Evolutionary conservation across 768 basidiomycete species (phyloP).

Genomic region (Lactifluus piperatus): DNA sequence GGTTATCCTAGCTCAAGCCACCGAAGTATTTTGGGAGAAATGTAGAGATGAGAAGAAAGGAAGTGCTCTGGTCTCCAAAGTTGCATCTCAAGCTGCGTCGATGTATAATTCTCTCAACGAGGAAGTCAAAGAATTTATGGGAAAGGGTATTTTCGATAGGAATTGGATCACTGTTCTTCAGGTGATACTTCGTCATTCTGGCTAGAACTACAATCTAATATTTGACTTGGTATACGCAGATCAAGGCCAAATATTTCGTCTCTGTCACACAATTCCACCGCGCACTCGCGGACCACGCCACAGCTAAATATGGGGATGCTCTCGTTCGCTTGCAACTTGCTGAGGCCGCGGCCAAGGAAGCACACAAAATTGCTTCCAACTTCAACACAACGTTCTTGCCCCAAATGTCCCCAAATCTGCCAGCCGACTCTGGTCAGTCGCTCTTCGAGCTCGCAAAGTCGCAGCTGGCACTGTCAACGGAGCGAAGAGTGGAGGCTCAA

Average conservation of each 20-base stretch:
- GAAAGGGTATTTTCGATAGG: slow-evolving; percentile 90
- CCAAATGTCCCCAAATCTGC: slow-evolving; percentile 71
- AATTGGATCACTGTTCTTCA: slow-evolving; percentile 88
- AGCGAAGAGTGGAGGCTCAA: slow-evolving; percentile 64
- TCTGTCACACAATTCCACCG: slow-evolving; percentile 87
- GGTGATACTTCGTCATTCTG: slow-evolving; percentile 32
- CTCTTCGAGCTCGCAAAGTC: slow-evolving; percentile 79
- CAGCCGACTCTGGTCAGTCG: slow-evolving; percentile 74
- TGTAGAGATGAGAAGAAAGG: slow-evolving; percentile 89
- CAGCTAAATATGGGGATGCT: slow-evolving; percentile 79
- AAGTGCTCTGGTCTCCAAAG: slow-evolving; percentile 67
- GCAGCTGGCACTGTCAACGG: slow-evolving; percentile 67
- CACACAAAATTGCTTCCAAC: slow-evolving; percentile 53
- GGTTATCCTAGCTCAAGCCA: slow-evolving; percentile 88
- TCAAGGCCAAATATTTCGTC: slow-evolving; percentile 85
- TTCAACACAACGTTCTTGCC: slow-evolving; percentile 67
- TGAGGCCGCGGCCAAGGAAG: slow-evolving; percentile 77
- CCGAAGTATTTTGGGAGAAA: slow-evolving; percentile 94
- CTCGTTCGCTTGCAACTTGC: slow-evolving; percentile 73
- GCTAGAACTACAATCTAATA: not conserved
- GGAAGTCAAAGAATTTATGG: slow-evolving; percentile 94
- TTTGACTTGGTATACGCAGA: slow-evolving; percentile 35
- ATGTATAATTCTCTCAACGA: slow-evolving; percentile 82
- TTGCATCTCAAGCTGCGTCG: slow-evolving; percentile 71
- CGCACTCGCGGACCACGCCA: slow-evolving; percentile 63